Evolutionary conservation across 179 eudicot species (phyloP), one percentile per base, ranked within the genome.

Genomic region (Monotropa hypopitys): DNA sequence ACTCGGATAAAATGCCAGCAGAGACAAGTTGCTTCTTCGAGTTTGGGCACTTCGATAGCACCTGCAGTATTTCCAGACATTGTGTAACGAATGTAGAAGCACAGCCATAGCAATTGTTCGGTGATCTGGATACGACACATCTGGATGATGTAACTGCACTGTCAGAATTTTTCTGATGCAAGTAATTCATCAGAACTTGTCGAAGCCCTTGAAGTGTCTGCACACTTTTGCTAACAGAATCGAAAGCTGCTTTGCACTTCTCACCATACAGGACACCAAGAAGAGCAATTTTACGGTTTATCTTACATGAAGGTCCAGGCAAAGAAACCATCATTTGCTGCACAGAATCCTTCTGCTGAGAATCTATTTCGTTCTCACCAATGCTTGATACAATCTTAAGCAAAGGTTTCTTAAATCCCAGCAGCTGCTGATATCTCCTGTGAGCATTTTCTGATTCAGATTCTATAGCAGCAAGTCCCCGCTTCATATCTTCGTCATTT

Each of bases 361-460:
- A 90, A 81, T 96, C 99, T 87, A 96, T 94, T 67, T 96, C 99
- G 80, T 90, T 96, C 83, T 96, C 99, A 42, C 99, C 98, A 72
- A 96, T 88, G 85, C 99, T 96, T 78, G 98, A 91, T 7, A 96
- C 99, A 83, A 96, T 93, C 90, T 96, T 96, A 73, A 96, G 91
- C 83, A 96, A 85, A 54, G 98, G 99, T 83, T 96, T 96, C 81
- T 96, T 96, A 84, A 96, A 96, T 30, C 98, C 98, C 83, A 96
- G 84, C 76, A 96, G 93, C 81, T 96, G 99, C 80, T 96, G 99
- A 83, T 96, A 96, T 87, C 99, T 87, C 80, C 99, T 87, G 80
- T 96, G 99, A 85, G 99, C 99, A 89, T 94, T 96, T 86, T 96
- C 99, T 42, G 99, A 96, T 88, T 96, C 99, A 84, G 98, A 89